A percentile compares a stretch with the other conserved stretches of the same genome.
Conservation (phyloP, 2,329 filamentous ascomycete species). For the Aureobasidium melanogenum region DNA sequence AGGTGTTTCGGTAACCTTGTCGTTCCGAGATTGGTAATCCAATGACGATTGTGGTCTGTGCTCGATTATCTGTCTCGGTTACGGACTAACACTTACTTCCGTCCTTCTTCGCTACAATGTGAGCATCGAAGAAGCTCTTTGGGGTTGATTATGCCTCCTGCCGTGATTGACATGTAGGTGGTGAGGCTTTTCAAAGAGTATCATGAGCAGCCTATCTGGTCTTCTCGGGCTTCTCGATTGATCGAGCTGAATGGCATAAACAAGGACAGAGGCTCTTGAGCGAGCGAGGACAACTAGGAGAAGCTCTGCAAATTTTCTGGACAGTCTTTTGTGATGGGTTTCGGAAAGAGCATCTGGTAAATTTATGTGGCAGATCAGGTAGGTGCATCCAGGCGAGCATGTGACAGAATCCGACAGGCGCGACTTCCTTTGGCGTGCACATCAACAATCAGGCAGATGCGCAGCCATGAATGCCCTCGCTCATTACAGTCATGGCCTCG, state of each 20-base stretch:
- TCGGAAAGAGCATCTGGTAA: neutral
- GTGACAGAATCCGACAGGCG: neutral
- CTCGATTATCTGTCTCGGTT: neutral
- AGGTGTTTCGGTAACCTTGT: neutral
- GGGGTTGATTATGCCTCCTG: neutral
- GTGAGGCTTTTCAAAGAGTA: neutral
- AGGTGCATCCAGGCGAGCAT: neutral
- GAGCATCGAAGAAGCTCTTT: neutral
- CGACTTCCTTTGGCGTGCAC: neutral
- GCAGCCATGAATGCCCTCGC: neutral
- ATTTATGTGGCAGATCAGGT: neutral
- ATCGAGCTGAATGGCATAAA: neutral
- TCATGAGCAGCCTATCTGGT: neutral
- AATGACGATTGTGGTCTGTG: neutral
- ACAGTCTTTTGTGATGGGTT: neutral
- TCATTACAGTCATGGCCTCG: neutral
- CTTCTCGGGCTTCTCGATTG: neutral
- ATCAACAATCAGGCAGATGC: neutral
- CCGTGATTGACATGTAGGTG: neutral
- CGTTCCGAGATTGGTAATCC: conserved; percentile 6
- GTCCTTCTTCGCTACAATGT: neutral
- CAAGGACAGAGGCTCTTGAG: neutral
- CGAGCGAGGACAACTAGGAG: neutral
- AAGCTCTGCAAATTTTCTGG: neutral
- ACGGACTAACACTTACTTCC: neutral